Percentiles rank a stretch among this genome's conserved stretches.
These are phyloP conservation scores for Heterobasidion irregulare DNA, from an alignment of 1,284 basidiomycete species.

Conservation along the genomic window DNA sequence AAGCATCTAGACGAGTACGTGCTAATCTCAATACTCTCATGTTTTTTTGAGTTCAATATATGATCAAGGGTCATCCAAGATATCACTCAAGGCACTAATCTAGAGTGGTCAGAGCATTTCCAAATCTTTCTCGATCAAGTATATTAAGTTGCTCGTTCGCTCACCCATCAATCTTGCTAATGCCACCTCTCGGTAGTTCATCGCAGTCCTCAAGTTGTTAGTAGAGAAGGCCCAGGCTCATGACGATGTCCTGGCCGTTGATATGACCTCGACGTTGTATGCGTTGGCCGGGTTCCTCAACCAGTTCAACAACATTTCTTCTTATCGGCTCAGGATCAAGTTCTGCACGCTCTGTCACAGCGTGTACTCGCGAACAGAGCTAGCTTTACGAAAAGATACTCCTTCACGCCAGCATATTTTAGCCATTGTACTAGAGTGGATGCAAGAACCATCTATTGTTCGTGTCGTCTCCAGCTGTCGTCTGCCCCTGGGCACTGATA, in stretches of 20 bases:
- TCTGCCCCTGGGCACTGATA: neutral
- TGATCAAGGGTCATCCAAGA: slow-evolving; percentile 34
- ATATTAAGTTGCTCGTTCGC: slow-evolving; percentile 6
- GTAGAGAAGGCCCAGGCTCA: slow-evolving; percentile 68
- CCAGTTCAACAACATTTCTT: slow-evolving; percentile 45
- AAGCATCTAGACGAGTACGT: slow-evolving; percentile 69
- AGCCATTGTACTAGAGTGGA: slow-evolving; percentile 75
- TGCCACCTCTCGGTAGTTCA: slow-evolving; percentile 35
- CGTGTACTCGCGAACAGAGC: slow-evolving; percentile 54
- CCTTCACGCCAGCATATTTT: slow-evolving; percentile 62
- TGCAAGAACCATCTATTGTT: slow-evolving; percentile 43
- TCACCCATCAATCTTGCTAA: neutral
- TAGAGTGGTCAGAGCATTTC: slow-evolving; percentile 43
- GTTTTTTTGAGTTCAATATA: neutral
- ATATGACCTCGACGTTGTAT: slow-evolving; percentile 60
- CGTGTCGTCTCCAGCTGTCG: slow-evolving; percentile 13
- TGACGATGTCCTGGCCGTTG: slow-evolving; percentile 54
- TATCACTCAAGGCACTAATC: slow-evolving; percentile 34
- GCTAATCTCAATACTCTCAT: neutral
- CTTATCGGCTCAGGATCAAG: slow-evolving; percentile 63
- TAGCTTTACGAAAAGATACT: slow-evolving; percentile 61
- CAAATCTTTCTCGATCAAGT: slow-evolving; percentile 74
- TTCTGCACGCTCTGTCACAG: slow-evolving; percentile 71
- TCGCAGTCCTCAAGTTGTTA: slow-evolving; percentile 67
- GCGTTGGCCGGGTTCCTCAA: slow-evolving; percentile 62